A percentile compares a stretch with the other conserved stretches of the same genome.
Evolutionary conservation across 2,329 filamentous ascomycete genomes (phyloP).

Genomic region (Pseudopyrenochaeta lycopersici): DNA sequence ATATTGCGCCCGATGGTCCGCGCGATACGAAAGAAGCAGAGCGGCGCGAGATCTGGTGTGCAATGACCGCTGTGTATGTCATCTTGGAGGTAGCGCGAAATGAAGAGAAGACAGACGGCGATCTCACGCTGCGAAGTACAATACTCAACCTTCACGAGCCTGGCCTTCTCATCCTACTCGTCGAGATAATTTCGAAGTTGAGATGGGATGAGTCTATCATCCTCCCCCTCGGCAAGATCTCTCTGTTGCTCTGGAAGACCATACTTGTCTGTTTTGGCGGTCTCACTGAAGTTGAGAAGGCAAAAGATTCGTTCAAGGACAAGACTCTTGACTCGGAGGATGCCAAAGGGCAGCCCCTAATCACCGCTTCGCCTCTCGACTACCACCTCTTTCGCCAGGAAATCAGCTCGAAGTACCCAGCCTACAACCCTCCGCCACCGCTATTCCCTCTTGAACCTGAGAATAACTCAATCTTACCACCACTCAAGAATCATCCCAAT

Average conservation of each 20-base stretch:
- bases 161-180: constrained; percentile 74
- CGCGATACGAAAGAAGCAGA: constrained; percentile 50
- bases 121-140: constrained; percentile 60
- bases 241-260: constrained; percentile 91
- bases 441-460: constrained; percentile 87
- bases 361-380: constrained; percentile 92
- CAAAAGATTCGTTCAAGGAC: constrained; percentile 77
- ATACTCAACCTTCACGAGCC: constrained; percentile 58
- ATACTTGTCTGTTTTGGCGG: constrained; percentile 87
- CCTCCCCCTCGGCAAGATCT: constrained; percentile 66
- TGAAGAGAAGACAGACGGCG: constrained; percentile 50
- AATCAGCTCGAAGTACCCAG: constrained; percentile 96
- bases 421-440: constrained; percentile 88
- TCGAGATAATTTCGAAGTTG: constrained; percentile 63
- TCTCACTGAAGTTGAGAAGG: constrained; percentile 72
- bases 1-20: constrained; percentile 29
- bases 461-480: constrained; percentile 88
- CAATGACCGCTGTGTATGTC: constrained; percentile 59
- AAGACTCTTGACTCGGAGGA: constrained; percentile 61
- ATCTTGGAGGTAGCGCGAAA: constrained; percentile 57
- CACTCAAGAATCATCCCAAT: constrained; percentile 77
- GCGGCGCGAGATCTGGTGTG: constrained; percentile 58
- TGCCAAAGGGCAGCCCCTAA: constrained; percentile 74
- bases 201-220: constrained; percentile 67
- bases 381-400: constrained; percentile 97